Base-by-base conservation (phyloP, 2,329 filamentous ascomycete species). In the Falciphora oryzae region DNA sequence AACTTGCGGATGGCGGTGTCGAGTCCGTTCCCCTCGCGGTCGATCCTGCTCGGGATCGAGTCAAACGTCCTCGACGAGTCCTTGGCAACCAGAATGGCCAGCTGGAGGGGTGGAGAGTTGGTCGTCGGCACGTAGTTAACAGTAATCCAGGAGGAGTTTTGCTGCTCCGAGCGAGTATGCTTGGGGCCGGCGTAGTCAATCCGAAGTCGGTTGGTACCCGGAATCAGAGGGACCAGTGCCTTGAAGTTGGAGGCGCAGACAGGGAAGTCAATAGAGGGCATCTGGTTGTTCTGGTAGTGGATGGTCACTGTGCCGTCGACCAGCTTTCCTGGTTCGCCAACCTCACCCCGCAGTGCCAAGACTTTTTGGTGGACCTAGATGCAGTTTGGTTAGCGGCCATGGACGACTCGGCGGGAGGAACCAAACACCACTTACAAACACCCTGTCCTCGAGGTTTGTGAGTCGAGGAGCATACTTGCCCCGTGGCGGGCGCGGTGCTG, bases 241-340 rank as follows among this genome's bases (percentile, higher is more conserved):
- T 98, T 98, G 83, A 97, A 98, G 75, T 93, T 88, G 3, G 91
- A 96, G 68, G 92, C 89, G 73, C 83, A 89, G 14, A 97, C 94
- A 1, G 93, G 94, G 93, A 94, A 98, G 69, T 82, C 84, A 16
- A 88, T 90, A 0, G 91, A 80, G 8, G 94, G 93, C 74, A 97
- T 97, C 67, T 80, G 87, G 74, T 96, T 92, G 75, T 97, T 91
- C 69, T 93, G 85, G 71, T 95, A 90, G 71, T 84, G 89, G 67
- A 97, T 85, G 3, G 88, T 92, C 62, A 98, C 72, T 35, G 80
- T 89, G 69, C 95, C 95, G 73, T 97, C 92, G 66, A 96, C 77
- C 63, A 57, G 86, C 80, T 73, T 86, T 85, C 63, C 87, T 82
- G 44, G 80, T 68, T 96, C 91, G 65, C 90, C 92, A 69, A 96